Evolutionary conservation across 2,329 filamentous ascomycete species (phyloP), one percentile per base, ranked within the genome.

Genomic region (Monosporascus sp.): DNA sequence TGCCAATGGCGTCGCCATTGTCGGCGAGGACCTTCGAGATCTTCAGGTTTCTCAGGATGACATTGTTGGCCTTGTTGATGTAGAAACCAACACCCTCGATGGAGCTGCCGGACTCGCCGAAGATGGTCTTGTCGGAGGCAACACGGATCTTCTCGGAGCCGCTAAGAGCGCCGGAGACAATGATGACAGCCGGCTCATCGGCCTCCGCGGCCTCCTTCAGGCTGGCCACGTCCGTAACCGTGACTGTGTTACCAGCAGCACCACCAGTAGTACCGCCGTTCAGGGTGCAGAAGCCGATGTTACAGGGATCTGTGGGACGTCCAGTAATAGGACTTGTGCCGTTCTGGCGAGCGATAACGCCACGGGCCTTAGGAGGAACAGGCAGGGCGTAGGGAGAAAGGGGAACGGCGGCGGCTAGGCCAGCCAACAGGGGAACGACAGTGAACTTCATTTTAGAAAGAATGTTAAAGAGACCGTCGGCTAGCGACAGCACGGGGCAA

Each of bases 11-110:
- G 60, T 86, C 83, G 20, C 82, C 82, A 56, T 79, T 75, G 25
- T 68, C 65, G 9, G 82, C 82, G 15, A 74, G 64, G 34, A 84
- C 80, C 62, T 82, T 79, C 55, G 76, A 69, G 60, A 85, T 82
- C 55, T 75, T 77, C 55, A 86, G 64, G 74, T 86, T 86, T 37
- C 82, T 77, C 57, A 86, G 66, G 57, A 86, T 85, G 54, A 86
- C 80, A 64, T 86, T 86, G 52, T 67, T 71, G 38, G 72, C 70
- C 42, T 71, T 70, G 59, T 77, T 75, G 68, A 85, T 72, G 56
- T 77, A 75, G 50, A 84, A 67, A 25, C 81, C 81, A 48, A 78
- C 62, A 34, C 77, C 75, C 34, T 65, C 72, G 57, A 76, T 34
- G 31, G 64, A 53, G 62, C 64, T 71, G 15, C 47, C 50, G 50